Evolutionary conservation across 2,329 filamentous ascomycete genomes (phyloP), one percentile per base, ranked within the genome.

Genomic region (Zymoseptoria passerinii): DNA sequence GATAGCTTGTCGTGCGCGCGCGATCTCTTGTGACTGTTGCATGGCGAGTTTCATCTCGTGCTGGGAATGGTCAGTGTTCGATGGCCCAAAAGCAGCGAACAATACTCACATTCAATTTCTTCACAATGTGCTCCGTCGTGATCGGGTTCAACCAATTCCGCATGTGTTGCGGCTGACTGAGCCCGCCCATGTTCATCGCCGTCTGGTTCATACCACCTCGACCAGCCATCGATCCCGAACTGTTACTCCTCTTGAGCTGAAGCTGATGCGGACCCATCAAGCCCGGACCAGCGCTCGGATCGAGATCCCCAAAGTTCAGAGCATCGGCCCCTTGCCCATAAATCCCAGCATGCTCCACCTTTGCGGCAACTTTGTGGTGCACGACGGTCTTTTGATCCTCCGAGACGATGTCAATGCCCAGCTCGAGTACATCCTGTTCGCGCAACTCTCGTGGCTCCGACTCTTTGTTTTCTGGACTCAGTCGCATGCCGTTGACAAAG

Each of bases 341-440:
- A 63, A 92, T 87, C 6, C 94, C 94, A 48, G 94, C 91, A 75
- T 96, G 90, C 73, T 99, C 94, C 57, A 99, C 91, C 72, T 95
- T 95, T 57, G 94, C 92, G 19, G 92, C 92, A 52, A 99, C 94
- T 72, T 99, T 99, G 77, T 97, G 94, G 71, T 99, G 94, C 13
- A 99, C 92, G 28, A 99, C 91, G 0, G 92, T 96, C 76, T 96
- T 97, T 73, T 97, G 92, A 72, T 99, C 94, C 73, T 99, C 94
- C 74, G 90, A 96, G 54, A 99, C 92, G 70, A 99, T 99, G 71
- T 99, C 94, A 68, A 99, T 99, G 57, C 94, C 94, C 40, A 99
- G 81, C 71, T 99, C 94, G 55, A 99, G 78, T 63, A 94, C 90
- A 71, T 99, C 94, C 65, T 90, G 87, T 60, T 92, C 91, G 68